Percentiles rank a stretch among this genome's conserved stretches.
Conservation (phyloP, 768 basidiomycete species). For the Phylloporus sp. region DNA sequence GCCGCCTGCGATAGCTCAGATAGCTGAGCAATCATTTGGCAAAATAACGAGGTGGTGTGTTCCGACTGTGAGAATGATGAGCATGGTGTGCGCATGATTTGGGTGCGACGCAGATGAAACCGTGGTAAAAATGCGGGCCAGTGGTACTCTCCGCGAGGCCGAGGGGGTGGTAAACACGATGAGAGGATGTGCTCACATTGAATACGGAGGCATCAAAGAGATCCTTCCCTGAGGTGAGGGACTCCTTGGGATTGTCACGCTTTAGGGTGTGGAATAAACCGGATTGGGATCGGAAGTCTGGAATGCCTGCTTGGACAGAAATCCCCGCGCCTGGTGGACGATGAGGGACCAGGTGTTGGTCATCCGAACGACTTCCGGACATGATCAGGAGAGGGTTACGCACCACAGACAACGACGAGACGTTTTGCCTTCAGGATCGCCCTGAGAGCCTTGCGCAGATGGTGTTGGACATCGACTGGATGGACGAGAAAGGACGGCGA, state of each 20-base stretch:
- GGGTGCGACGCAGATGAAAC: slow-evolving; percentile 1
- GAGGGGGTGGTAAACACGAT: slow-evolving; percentile 4
- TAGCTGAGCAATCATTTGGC: slow-evolving; percentile 85
- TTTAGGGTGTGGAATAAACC: slow-evolving; percentile 79
- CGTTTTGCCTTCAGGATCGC: slow-evolving; percentile 76
- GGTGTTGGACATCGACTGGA: slow-evolving; percentile 41
- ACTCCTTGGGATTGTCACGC: slow-evolving; percentile 71
- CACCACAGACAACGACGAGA: slow-evolving; percentile 84
- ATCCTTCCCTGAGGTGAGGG: slow-evolving; percentile 74
- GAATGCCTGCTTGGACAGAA: slow-evolving; percentile 83
- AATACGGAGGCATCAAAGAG: slow-evolving; percentile 90
- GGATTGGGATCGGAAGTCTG: slow-evolving; percentile 81
- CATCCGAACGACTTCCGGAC: slow-evolving; percentile 7
- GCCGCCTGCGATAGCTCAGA: slow-evolving; percentile 70
- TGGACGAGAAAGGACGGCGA: slow-evolving; percentile 54
- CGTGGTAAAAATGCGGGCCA: not conserved
- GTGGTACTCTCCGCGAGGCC: not conserved
- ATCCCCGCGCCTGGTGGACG: slow-evolving; percentile 71
- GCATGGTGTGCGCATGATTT: slow-evolving; percentile 8
- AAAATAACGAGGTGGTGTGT: slow-evolving; percentile 71
- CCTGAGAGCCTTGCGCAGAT: slow-evolving; percentile 54
- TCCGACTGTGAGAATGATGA: slow-evolving; percentile 51
- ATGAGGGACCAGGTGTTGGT: not conserved
- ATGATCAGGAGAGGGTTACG: slow-evolving; percentile 30
- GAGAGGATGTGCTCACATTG: slow-evolving; percentile 48